A percentile compares a stretch with the other conserved stretches of the same genome.
These are phyloP conservation scores for Calonectria multiphialidica DNA, from an alignment of 2,329 filamentous ascomycete species.

Conservation along the genomic window DNA sequence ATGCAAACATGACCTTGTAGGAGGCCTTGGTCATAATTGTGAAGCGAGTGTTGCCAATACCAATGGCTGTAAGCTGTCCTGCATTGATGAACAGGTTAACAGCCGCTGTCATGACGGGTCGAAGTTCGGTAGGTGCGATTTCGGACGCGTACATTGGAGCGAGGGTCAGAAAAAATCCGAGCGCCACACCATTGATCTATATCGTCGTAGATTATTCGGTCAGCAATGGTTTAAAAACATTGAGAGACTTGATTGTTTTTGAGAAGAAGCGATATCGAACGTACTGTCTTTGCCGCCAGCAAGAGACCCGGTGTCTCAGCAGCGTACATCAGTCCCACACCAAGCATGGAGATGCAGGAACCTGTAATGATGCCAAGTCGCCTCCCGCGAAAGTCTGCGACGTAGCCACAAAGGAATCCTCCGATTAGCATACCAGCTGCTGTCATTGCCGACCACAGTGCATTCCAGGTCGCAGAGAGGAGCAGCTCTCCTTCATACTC, in stretches of 20 bases:
- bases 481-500: constrained; percentile 5
- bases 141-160: constrained; percentile 10
- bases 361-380: neutral
- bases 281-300: constrained; percentile 4
- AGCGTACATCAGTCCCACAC: neutral
- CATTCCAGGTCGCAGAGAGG: constrained; percentile 10
- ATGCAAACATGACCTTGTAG: constrained; percentile 11
- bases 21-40: neutral
- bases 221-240: neutral
- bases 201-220: neutral
- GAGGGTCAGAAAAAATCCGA: constrained; percentile 16
- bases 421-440: constrained; percentile 7
- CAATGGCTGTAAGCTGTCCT: constrained; percentile 7
- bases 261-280: neutral
- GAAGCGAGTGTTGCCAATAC: constrained; percentile 13
- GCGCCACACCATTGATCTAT: constrained; percentile 8
- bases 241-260: too few relatives aligned
- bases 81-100: constrained; percentile 14
- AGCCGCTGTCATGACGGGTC: constrained; percentile 4
- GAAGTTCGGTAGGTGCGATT: constrained; percentile 1
- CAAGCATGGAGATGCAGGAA: neutral
- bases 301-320: neutral
- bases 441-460: constrained; percentile 6
- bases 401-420: neutral
- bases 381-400: constrained; percentile 3